Evolutionary conservation across 2,329 filamentous ascomycete genomes (phyloP).

Genomic region (Byssoonygena ceratinophila): DNA sequence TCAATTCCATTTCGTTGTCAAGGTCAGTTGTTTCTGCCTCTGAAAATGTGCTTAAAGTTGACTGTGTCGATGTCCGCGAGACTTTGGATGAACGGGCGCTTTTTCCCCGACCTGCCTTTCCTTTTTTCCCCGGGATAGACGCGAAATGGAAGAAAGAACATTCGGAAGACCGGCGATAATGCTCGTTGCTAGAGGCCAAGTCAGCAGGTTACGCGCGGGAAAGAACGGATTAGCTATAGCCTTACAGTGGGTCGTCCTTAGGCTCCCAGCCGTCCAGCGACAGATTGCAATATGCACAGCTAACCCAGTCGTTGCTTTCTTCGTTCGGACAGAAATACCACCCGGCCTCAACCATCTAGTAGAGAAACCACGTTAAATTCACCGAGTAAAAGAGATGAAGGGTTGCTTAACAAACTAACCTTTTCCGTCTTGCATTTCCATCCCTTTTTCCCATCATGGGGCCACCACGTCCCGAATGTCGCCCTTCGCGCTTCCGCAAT

Average conservation of each 20-base stretch:
- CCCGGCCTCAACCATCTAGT: constrained; percentile 73
- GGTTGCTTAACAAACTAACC: constrained; percentile 38
- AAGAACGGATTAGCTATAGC: constrained; percentile 20
- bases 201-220: constrained; percentile 18
- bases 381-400: constrained; percentile 10
- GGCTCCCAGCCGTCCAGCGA: constrained; percentile 92
- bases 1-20: constrained; percentile 48
- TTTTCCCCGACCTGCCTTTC: constrained; percentile 39
- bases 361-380: constrained; percentile 6
- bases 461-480: constrained; percentile 66
- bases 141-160: constrained; percentile 74
- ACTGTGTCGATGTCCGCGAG: constrained; percentile 52
- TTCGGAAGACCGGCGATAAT: constrained; percentile 63
- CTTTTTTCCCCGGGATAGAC: constrained; percentile 47
- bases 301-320: constrained; percentile 79
- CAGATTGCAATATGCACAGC: constrained; percentile 80
- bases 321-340: constrained; percentile 85
- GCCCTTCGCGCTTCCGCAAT: constrained; percentile 68
- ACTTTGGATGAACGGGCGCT: constrained; percentile 56
- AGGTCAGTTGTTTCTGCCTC: constrained; percentile 36
- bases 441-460: constrained; percentile 74
- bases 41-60: constrained; percentile 34
- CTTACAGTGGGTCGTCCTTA: constrained; percentile 75
- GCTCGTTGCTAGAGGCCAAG: constrained; percentile 57
- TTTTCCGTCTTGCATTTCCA: constrained; percentile 87